Evolutionary conservation across 1,284 basidiomycete genomes (phyloP), one percentile per base, ranked within the genome.

Genomic region (Fomitopsis palustris): DNA sequence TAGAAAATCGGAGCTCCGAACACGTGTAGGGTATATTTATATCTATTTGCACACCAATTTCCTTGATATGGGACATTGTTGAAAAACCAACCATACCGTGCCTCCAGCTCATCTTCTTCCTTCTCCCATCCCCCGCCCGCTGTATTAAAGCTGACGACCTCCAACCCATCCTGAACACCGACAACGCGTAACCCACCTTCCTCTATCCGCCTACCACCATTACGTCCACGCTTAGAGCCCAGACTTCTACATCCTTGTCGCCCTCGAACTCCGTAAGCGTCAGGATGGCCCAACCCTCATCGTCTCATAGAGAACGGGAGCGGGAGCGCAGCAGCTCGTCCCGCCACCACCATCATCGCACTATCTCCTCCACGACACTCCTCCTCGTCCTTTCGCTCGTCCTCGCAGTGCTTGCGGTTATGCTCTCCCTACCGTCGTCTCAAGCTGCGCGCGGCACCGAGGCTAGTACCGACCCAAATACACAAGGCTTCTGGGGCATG

Each of bases 261-360:
- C 87, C 89, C 69, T 82, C 81, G 70, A 85, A 86, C 73, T 88
- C 87, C 70, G 70, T 82, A 53, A 83, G 78, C 81, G 82, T 82
- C 75, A 88, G 87, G 80, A 92, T 92, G 90, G 90, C 90, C 61
- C 86, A 90, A 74, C 90, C 89, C 60, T 90, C 90, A 29, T 92
- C 90, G 27, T 92, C 90, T 45, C 90, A 90, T 65, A 85, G 83
- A 62, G 83, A 84, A 62, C 79, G 84, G 57, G 83, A 83, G 37
- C 81, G 81, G 56, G 75, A 79, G 37, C 76, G 79, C 65, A 77
- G 77, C 60, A 80, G 81, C 54, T 81, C 82, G 41, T 81, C 85
- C 53, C 78, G 78, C 54, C 86, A 87, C 68, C 88, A 89, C 69
- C 89, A 91, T 63, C 87, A 89, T 67, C 81, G 91, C 60, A 92